Percentiles rank a stretch among this genome's conserved stretches.
These are phyloP conservation scores for Westerdykella ornata DNA, from an alignment of 2,329 filamentous ascomycete genomes.

Conservation along the genomic window DNA sequence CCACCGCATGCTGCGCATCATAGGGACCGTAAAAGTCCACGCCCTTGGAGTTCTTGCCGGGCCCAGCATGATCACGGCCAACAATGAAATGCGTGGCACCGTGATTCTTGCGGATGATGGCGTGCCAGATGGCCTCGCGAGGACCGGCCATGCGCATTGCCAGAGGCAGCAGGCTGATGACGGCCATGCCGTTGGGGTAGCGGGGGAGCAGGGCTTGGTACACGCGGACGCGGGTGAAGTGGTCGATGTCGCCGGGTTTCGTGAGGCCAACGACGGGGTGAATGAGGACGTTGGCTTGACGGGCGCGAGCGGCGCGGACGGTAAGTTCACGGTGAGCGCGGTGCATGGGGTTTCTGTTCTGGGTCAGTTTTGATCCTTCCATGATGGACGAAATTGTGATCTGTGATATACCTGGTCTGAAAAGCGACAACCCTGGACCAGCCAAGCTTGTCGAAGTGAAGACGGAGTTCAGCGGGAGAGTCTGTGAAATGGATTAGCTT, in stretches of 20 bases:
- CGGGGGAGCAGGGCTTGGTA: conserved; percentile 95
- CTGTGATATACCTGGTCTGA: conserved; percentile 58
- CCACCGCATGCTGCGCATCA: conserved; percentile 90
- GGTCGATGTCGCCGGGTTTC: conserved; percentile 98
- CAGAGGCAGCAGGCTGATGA: conserved; percentile 85
- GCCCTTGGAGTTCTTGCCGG: conserved; percentile 96
- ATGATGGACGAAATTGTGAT: not conserved
- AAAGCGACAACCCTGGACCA: conserved; percentile 97
- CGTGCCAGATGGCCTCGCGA: conserved; percentile 98
- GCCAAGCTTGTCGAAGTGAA: conserved; percentile 98
- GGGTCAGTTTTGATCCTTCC: not conserved
- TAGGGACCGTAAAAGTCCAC: conserved; percentile 97
- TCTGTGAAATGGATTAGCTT: conserved; percentile 45
- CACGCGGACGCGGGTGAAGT: conserved; percentile 97
- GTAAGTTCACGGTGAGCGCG: conserved; percentile 96
- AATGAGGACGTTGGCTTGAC: conserved; percentile 97
- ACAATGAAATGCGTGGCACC: conserved; percentile 99
- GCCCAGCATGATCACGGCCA: conserved; percentile 94
- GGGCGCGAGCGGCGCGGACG: conserved; percentile 87
- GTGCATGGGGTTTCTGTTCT: conserved; percentile 85
- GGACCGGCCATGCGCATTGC: conserved; percentile 99
- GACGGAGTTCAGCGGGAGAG: conserved; percentile 86
- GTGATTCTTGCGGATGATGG: conserved; percentile 99
- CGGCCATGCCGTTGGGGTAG: conserved; percentile 99
- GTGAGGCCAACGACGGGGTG: conserved; percentile 97